Conservation (phyloP, 106 monocot genomes). For the Phalaenopsis aphrodite region DNA sequence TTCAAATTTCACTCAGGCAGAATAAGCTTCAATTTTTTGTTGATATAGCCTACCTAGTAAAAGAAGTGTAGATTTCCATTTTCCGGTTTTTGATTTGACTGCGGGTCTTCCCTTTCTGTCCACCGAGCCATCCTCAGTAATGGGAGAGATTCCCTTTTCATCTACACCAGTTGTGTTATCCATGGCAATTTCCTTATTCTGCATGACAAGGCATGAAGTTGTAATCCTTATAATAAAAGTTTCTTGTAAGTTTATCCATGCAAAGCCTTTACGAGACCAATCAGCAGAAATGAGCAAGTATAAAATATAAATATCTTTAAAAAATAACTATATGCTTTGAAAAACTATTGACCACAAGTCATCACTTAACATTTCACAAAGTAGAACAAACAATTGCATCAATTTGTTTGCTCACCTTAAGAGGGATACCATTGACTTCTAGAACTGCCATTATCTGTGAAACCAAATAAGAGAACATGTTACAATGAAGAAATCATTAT, state of each 20-base stretch:
- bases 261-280: neutral
- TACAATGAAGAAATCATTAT: neutral
- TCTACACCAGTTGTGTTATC: neutral
- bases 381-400: neutral
- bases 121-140: conserved; percentile 49
- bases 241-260: neutral
- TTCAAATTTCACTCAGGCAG: too few relatives aligned
- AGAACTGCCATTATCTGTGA: conserved; percentile 15
- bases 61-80: conserved; percentile 39
- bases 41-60: conserved; percentile 32
- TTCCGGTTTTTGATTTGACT: conserved; percentile 42
- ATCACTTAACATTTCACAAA: neutral
- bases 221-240: neutral
- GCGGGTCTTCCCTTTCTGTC: conserved; percentile 49
- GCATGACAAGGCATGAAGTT: neutral
- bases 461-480: conserved; percentile 1
- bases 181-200: conserved; percentile 5
- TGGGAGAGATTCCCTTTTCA: conserved; percentile 13
- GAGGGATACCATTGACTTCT: neutral
- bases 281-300: neutral
- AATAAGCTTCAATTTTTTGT: neutral
- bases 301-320: neutral
- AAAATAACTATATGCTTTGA: neutral
- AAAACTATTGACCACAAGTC: too few relatives aligned
- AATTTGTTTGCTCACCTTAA: conserved; percentile 7